A percentile compares a stretch with the other conserved stretches of the same genome.
Evolutionary conservation across 2,329 filamentous ascomycete genomes (phyloP).

Genomic region (Delphinella strobiligena): DNA sequence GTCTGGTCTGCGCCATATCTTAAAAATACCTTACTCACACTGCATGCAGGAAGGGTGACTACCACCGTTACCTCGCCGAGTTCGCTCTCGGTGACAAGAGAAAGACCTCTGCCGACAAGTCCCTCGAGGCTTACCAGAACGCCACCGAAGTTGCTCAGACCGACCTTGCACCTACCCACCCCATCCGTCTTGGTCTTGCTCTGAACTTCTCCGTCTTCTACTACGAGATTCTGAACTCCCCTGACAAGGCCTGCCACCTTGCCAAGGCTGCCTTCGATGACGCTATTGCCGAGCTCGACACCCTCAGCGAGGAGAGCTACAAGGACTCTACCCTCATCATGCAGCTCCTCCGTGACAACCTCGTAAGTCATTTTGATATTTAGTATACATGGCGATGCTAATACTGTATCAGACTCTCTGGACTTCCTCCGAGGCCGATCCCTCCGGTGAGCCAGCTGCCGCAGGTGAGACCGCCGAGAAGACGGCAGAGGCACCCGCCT

Average conservation of each 20-base stretch:
- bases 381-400: slow-evolving; percentile 1
- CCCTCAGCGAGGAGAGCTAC: slow-evolving; percentile 96
- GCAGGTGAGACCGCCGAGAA: slow-evolving; percentile 42
- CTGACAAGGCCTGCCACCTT: slow-evolving; percentile 94
- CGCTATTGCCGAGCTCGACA: slow-evolving; percentile 95
- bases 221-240: slow-evolving; percentile 98
- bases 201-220: slow-evolving; percentile 99
- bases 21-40: slow-evolving; percentile 2
- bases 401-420: slow-evolving; percentile 68
- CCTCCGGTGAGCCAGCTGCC: slow-evolving; percentile 42
- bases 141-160: slow-evolving; percentile 84
- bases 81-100: slow-evolving; percentile 90
- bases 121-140: slow-evolving; percentile 93
- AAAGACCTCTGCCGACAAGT: slow-evolving; percentile 87
- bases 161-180: slow-evolving; percentile 82
- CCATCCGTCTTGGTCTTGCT: slow-evolving; percentile 82
- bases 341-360: slow-evolving; percentile 94
- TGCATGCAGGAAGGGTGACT: slow-evolving; percentile 82
- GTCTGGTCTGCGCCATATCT: slow-evolving; percentile 18
- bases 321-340: slow-evolving; percentile 98
- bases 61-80: slow-evolving; percentile 97
- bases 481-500: slow-evolving; percentile 41
- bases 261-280: slow-evolving; percentile 95
- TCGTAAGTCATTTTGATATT: slow-evolving; percentile 42
- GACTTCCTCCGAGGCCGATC: slow-evolving; percentile 97